Evolutionary conservation across 2,329 filamentous ascomycete genomes (phyloP), one percentile per base, ranked within the genome.

Genomic region (Seiridium cupressi): DNA sequence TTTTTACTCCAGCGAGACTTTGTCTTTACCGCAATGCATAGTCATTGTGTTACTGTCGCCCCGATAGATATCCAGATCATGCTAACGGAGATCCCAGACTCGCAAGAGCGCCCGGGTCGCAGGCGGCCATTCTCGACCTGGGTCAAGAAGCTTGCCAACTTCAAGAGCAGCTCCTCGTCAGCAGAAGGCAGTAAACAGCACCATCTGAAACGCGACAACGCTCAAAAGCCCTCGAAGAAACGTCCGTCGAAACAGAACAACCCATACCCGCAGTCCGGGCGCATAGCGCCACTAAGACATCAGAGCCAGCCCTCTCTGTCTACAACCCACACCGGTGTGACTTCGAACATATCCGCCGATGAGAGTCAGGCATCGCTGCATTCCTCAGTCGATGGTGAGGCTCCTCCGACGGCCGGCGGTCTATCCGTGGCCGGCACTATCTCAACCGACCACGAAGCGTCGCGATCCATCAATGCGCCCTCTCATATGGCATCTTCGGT

Each of bases 131-230:
- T 98, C 73, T 86, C 93, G 51, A 91, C 89, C 66, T 96, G 94
- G 90, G 92, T 99, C 81, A 96, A 93, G 82, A 93, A 93, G 71
- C 85, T 98, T 60, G 89, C 93, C 63, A 94, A 89, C 73, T 89
- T 97, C 77, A 97, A 96, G 75, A 74, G 72, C 59, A 82, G 79
- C 59, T 88, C 88, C 4, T 90, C 88, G 38, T 86, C 84, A 64
- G 82, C 86, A 62, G 81, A 81, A 47, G 61, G 70, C 66, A 75
- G 69, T 60, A 74, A 71, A 69, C 75, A 72, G 64, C 75, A 69
- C 61, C 69, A 73, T 51, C 65, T 67, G 42, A 83, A 81, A 66
- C 74, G 76, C 57, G 76, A 76, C 63, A 68, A 69, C 56, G 66
- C 72, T 46, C 73, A 79, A 57, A 76, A 74, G 36, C 65, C 65